Conservation (phyloP, 352 stramenopile genomes). For the Globisporangium iwayamae region DNA sequence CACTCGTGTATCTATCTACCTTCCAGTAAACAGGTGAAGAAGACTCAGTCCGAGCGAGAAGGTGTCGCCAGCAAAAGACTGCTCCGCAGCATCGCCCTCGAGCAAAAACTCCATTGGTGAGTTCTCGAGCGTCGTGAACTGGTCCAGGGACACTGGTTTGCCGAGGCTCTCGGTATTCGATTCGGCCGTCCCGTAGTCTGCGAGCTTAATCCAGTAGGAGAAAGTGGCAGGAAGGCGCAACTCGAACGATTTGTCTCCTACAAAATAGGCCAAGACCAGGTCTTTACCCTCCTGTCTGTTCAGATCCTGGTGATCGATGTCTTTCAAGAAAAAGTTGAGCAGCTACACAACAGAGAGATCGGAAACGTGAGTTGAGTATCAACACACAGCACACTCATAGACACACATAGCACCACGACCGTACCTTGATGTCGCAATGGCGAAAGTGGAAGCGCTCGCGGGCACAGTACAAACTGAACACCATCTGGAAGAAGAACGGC, state of each 20-base stretch:
- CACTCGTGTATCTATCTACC: slow-evolving; percentile 37
- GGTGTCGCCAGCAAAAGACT: slow-evolving; percentile 92
- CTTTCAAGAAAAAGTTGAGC: slow-evolving; percentile 97
- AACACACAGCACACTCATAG: neutral
- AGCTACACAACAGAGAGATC: slow-evolving; percentile 43
- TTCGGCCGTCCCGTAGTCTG: slow-evolving; percentile 97
- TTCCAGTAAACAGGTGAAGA: slow-evolving; percentile 96
- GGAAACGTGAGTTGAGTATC: neutral
- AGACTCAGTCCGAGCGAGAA: slow-evolving; percentile 96
- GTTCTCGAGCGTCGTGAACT: slow-evolving; percentile 99
- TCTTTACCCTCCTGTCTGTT: slow-evolving; percentile 33
- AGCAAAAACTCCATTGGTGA: slow-evolving; percentile 95
- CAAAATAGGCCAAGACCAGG: slow-evolving; percentile 48
- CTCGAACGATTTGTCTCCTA: slow-evolving; percentile 58
- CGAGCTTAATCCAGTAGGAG: slow-evolving; percentile 94
- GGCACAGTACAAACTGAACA: slow-evolving; percentile 92
- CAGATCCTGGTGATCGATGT: slow-evolving; percentile 39
- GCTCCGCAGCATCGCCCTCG: slow-evolving; percentile 85
- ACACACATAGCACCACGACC: neutral
- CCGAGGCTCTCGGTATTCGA: slow-evolving; percentile 85
- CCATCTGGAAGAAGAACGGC: slow-evolving; percentile 97
- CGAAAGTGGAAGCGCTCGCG: slow-evolving; percentile 90
- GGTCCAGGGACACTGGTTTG: slow-evolving; percentile 89
- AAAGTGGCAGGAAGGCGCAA: slow-evolving; percentile 54
- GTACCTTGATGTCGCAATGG: slow-evolving; percentile 97